A percentile compares a stretch with the other conserved stretches of the same genome.
Evolutionary conservation across 2,329 filamentous ascomycete species (phyloP).

Genomic region (Penicillium vulpinum): DNA sequence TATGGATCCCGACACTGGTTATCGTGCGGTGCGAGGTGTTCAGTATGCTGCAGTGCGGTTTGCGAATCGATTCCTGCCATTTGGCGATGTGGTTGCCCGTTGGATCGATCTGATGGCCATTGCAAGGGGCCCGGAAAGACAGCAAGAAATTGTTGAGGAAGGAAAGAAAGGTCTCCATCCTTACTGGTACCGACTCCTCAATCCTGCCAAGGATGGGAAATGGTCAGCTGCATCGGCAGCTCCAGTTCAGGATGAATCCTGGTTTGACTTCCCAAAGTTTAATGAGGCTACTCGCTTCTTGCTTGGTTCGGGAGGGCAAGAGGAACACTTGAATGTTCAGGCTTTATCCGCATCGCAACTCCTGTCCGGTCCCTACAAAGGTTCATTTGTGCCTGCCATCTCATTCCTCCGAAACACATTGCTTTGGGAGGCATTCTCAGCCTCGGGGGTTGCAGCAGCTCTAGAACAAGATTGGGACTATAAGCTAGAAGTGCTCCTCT

Average conservation of each 20-base stretch:
- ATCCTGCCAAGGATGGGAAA: slow-evolving; percentile 50
- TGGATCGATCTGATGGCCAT: slow-evolving; percentile 88
- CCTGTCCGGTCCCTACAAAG: slow-evolving; percentile 33
- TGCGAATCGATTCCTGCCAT: slow-evolving; percentile 83
- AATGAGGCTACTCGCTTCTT: slow-evolving; percentile 36
- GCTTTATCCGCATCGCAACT: slow-evolving; percentile 32
- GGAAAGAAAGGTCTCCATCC: slow-evolving; percentile 83
- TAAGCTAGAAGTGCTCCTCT: slow-evolving; percentile 70
- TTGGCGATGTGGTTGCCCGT: slow-evolving; percentile 72
- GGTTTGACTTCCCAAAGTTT: slow-evolving; percentile 44
- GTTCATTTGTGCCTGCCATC: slow-evolving; percentile 68
- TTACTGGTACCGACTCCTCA: slow-evolving; percentile 68
- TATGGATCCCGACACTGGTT: slow-evolving; percentile 39
- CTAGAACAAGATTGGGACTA: slow-evolving; percentile 82
- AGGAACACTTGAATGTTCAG: slow-evolving; percentile 34
- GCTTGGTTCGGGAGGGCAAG: slow-evolving; percentile 26
- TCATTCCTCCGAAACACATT: slow-evolving; percentile 66
- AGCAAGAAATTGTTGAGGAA: slow-evolving; percentile 84
- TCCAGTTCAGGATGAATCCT: slow-evolving; percentile 51
- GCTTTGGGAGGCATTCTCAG: slow-evolving; percentile 56
- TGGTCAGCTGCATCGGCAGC: slow-evolving; percentile 50
- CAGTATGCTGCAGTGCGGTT: slow-evolving; percentile 83
- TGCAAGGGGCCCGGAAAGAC: slow-evolving; percentile 61
- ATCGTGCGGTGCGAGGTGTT: slow-evolving; percentile 65
- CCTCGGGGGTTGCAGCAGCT: slow-evolving; percentile 48